A percentile compares a stretch with the other conserved stretches of the same genome.
Conservation (phyloP, 805 yeast species). For the Yamadazyma nakazawae region DNA sequence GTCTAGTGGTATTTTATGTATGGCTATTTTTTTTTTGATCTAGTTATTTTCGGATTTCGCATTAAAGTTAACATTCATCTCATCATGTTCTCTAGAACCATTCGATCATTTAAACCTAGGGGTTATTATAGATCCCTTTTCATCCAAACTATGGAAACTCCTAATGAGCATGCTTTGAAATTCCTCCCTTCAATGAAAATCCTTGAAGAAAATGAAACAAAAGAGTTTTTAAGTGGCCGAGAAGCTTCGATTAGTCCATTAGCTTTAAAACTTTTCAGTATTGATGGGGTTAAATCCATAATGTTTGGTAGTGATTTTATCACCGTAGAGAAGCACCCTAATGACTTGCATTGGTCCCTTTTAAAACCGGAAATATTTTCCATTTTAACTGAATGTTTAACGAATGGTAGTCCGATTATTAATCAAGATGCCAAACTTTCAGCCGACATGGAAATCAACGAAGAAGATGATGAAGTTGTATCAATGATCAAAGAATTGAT, state of each 20-base stretch:
- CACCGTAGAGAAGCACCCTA: slow-evolving; percentile 64
- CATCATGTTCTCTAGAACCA: neutral
- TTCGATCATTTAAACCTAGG: neutral
- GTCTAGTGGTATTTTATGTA: too few relatives aligned
- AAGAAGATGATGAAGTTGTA: slow-evolving; percentile 64
- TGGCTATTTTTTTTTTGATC: too few relatives aligned
- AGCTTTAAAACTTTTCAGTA: slow-evolving; percentile 67
- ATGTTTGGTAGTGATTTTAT: slow-evolving; percentile 83
- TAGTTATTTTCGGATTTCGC: too few relatives aligned
- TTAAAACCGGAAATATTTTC: slow-evolving; percentile 67
- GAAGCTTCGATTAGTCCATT: slow-evolving; percentile 75
- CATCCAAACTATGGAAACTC: slow-evolving; percentile 83
- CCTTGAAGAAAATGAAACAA: slow-evolving; percentile 59
- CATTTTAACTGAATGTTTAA: slow-evolving; percentile 52
- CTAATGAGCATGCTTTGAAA: slow-evolving; percentile 82
- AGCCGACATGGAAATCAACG: slow-evolving; percentile 44
- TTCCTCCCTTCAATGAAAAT: slow-evolving; percentile 72
- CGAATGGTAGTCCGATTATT: slow-evolving; percentile 56
- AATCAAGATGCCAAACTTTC: slow-evolving; percentile 25
- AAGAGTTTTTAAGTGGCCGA: slow-evolving; percentile 70
- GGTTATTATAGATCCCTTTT: slow-evolving; percentile 33
- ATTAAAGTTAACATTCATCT: neutral
- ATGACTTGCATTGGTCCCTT: slow-evolving; percentile 54
- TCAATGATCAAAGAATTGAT: slow-evolving; percentile 67
- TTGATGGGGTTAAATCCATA: slow-evolving; percentile 74